A percentile compares a stretch with the other conserved stretches of the same genome.
phyloP scores from a whole-genome alignment of 306 rosid genomes.

The Nissolia schottii region DNA sequence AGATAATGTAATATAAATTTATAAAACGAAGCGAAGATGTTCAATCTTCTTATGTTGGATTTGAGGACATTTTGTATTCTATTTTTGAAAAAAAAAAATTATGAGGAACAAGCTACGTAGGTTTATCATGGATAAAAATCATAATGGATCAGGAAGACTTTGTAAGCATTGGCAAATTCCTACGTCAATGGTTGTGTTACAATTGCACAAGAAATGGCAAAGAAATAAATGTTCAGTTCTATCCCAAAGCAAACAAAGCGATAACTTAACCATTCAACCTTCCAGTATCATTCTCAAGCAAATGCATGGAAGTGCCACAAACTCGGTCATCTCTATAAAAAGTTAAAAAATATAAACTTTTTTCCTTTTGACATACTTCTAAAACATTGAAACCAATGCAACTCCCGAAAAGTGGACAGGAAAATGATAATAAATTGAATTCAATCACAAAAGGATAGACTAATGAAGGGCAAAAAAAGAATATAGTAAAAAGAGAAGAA shows the following conservation, averaged over 20 bases:
- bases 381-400: conserved; percentile 11
- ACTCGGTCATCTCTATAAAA: conserved; percentile 9
- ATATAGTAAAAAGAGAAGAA: not conserved
- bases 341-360: no score
- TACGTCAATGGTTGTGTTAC: not conserved
- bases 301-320: conserved; percentile 3
- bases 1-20: not conserved
- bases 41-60: not conserved
- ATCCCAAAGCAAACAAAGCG: conserved; percentile 20
- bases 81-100: conserved; percentile 8
- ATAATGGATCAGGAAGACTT: not conserved
- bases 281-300: not conserved
- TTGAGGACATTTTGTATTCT: conserved; percentile 12
- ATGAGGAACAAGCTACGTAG: not conserved
- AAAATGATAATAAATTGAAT: conserved; percentile 6
- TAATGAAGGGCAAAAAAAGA: not conserved
- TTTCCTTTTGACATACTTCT: not conserved
- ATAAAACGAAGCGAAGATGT: conserved; percentile 10
- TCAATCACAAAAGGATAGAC: conserved; percentile 12
- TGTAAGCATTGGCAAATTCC: not conserved
- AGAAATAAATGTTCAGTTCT: not conserved
- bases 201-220: conserved; percentile 1
- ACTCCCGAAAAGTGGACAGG: not conserved
- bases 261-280: conserved; percentile 1
- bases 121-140: not conserved